Base-by-base conservation (phyloP, 495 filamentous ascomycete species). In the Penicillium coprophilum region DNA sequence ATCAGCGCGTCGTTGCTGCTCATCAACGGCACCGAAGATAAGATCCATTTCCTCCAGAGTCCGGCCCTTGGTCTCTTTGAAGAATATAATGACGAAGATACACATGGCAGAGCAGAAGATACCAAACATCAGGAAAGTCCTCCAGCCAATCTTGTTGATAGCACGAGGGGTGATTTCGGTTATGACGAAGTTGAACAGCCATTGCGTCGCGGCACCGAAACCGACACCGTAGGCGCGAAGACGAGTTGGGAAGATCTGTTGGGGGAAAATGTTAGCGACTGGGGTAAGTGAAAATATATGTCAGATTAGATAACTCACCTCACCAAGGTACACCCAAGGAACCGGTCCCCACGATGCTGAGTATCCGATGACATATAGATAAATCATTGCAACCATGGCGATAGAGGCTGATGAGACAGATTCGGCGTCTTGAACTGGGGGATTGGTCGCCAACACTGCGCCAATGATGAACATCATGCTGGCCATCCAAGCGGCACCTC, bases 401-500 rank as follows among this genome's bases (percentile, higher is more conserved):
- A 74, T 77, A 0, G 77, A 77, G 6, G 79, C 70, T 1, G 56
- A 57, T 0, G 72, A 75, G 45, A 75, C 66, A 6, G 53, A 55
- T 8, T 56, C 61, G 0, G 60, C 40, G 2, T 65, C 48, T 0
- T 65, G 21, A n/a, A 72, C 53, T 2, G 77, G 77, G 0, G 77
- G 78, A 43, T 81, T 48, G 7, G 71, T 75, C 6, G 68, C 72
- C 44, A 78, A 51, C 13, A 92, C 88, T 30, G 91, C 78, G n/a
- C 88, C 88, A 57, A 92, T 86, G 63, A 91, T 88, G 64, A 88
- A 86, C 84, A 91, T 90, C 67, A 82, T 80, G 11, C 79, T 64
- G 7, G 78, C 81, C 75, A 87, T 87, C 34, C 83, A 87, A 36
- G 86, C 78, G 4, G 80, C 83, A 17, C 88, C 90, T 69, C 82